Evolutionary conservation across 805 yeast genomes (phyloP), one percentile per base, ranked within the genome.

Genomic region (Kluyveromyces wickerhamii): DNA sequence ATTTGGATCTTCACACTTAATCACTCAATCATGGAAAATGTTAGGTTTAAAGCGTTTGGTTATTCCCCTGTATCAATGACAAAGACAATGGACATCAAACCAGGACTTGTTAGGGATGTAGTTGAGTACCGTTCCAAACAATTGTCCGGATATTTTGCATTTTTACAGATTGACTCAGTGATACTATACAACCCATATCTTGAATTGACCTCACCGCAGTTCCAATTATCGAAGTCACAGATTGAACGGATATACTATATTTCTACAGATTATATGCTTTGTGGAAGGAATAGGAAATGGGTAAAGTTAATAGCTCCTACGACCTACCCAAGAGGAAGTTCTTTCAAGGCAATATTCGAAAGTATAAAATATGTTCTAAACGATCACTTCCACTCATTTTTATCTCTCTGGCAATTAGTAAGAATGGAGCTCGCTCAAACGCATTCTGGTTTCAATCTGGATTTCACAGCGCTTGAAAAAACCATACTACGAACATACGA

Each of bases 221-320:
- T 45, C 73, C 71, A 65, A 13, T 59, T 71, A 27, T 51, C 49
- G n/a, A 35, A 30, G 11, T 57, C 52, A 41, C 48, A 0, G 62
- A 65, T 33, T 62, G 62, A 3, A 79, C 79, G 1, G 63, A 64
- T 46, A 47, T 76, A 21, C 49, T 71, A 0, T 50, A 71, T 21
- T 47, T 77, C 20, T 55, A 62, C 16, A 59, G 57, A 23, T 43
- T 51, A 4, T 41, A 54, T 20, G 56, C 57, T 18, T 35, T 74
- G 20, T 9, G 14, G 26, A 5, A 21, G 16, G 9, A n/a, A 8
- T 8, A 12, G 14, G 21, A 12, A 17, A 3, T 30, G 33, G 33
- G 19, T 15, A 21, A 15, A 14, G 4, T 13, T 21, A 10, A 6
- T 18, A 9, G 13, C 26, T 9, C 33, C 33, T 9, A 9, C n/a